Conservation (phyloP, 345 rosid species). For the Sonneratia alba region DNA sequence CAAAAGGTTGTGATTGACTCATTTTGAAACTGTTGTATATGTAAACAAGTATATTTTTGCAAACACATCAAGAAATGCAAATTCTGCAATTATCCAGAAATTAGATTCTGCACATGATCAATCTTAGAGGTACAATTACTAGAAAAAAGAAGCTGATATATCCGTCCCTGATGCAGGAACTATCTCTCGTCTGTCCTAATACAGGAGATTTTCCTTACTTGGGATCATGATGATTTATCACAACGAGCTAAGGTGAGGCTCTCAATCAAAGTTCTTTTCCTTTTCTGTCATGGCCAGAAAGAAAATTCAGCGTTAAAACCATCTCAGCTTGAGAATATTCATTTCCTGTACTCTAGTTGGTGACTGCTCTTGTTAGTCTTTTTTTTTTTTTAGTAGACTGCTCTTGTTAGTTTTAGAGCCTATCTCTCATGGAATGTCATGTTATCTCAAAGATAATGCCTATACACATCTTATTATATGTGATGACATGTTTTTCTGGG, state of each 20-base stretch:
- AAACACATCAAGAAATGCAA: not conserved
- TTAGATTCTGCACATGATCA: not conserved
- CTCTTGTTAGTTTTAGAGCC: not conserved
- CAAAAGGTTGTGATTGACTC: not conserved
- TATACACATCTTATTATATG: not conserved
- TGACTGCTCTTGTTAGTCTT: not conserved
- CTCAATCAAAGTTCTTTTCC: not conserved
- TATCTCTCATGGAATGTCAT: not conserved
- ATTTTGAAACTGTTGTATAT: not conserved
- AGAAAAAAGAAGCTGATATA: constrained; percentile 4
- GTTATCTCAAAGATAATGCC: not conserved
- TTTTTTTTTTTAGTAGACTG: too few species aligned
- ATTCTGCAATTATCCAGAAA: not conserved
- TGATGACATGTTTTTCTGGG: constrained; percentile 6
- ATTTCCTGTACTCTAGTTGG: not conserved
- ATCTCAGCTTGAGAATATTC: not conserved
- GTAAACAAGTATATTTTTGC: not conserved
- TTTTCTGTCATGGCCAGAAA: not conserved
- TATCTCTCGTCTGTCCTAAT: constrained; percentile 88
- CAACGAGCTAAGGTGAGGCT: constrained; percentile 77
- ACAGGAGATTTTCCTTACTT: constrained; percentile 91
- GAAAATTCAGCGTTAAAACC: not conserved
- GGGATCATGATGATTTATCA: constrained; percentile 97
- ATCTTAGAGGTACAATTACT: not conserved
- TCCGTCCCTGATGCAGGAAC: constrained; percentile 60